Evolutionary conservation across 768 basidiomycete genomes (phyloP), one percentile per base, ranked within the genome.

Genomic region (Clitopilus passeckerianus): DNA sequence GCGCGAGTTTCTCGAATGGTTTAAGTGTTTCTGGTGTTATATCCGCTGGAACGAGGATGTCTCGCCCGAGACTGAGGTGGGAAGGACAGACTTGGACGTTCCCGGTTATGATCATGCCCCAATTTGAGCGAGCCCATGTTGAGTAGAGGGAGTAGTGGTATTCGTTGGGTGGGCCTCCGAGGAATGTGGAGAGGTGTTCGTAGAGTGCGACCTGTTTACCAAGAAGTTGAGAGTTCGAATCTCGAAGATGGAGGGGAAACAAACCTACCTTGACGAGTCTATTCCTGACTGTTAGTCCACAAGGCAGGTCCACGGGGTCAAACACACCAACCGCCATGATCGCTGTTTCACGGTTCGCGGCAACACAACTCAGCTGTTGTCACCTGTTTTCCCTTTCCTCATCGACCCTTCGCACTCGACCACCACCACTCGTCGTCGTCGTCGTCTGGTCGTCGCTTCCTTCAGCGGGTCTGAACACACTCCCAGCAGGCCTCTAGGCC

Each of bases 41-140:
- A 0, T 61, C 63, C 9, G 66, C 63, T 0, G 89, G 90, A 2
- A 89, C 62, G n/a, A 84, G 70, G 7, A 91, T 74, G 66, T 93
- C 92, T 34, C 88, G 81, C 16, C 90, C 91, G 23, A 94, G 74
- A 4, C 84, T 74, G 2, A 93, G 75, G 67, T 94, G 92, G 0
- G 76, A 70, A 0, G 61, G 60, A 24, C 80, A 79, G 24, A 95
- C 84, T 65, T 90, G 89, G 4, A 92, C 80, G 63, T 95, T 95
- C 3, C 95, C 95, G 0, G 95, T 93, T 27, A 95, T 70, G 52
- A 96, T 74, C 80, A 97, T 91, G 0, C 93, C 95, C 92, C 92
- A 98, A 53, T 80, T 80, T 10, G 88, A 82, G 56, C 75, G 70
- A 1, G 86, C 83, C 94, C 95, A 98, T 64, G 77, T 74, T 0